Evolutionary conservation across 2,329 filamentous ascomycete genomes (phyloP), one percentile per base, ranked within the genome.

Genomic region (Aspergillus sp.): DNA sequence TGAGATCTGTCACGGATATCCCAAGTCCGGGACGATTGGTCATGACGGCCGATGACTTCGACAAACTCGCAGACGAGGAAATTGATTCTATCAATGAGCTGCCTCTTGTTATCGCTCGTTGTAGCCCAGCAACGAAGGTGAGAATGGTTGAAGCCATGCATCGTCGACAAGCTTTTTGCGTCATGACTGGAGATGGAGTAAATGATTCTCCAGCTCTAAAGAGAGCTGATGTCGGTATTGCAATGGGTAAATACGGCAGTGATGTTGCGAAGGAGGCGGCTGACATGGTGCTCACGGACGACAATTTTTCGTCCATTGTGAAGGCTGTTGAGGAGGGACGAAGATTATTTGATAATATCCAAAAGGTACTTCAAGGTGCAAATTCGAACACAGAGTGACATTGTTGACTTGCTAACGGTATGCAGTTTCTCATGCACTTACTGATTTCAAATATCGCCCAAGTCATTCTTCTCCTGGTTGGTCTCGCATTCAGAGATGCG

Each of bases 381-480:
- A 24, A 24, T 7, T 2, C 36, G 2, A 42, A 13, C 5, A 38
- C 18, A 3, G 22, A 24, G 22, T 18, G 20, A 26, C 17, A n/a
- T 17, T 36, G 4, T 6, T 24, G 22, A 4, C 22, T 24, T 55
- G 89, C 49, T 57, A 45, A 58, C 55, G 22, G 22, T 9, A 5
- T 9, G n/a, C 11, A 71, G 70, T 95, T 95, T 67, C 85, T 95
- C 26, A 82, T 95, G 57, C 90, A 91, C 68, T 76, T 95, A 32
- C 83, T 95, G 48, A 85, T 87, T 13, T 87, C 90, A 66, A 96
- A 96, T 71, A 88, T 96, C 44, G 90, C 89, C 41, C 90, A 96
- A 74, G 91, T 93, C 12, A 87, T 90, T 59, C 84, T 91, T 2
- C 81, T 96, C 12, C 84, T 96, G 36, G 86, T 90, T 20, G 91